Evolutionary conservation across 208 protist genomes (phyloP), one percentile per base, ranked within the genome.

Genomic region (Phytomonas francai): DNA sequence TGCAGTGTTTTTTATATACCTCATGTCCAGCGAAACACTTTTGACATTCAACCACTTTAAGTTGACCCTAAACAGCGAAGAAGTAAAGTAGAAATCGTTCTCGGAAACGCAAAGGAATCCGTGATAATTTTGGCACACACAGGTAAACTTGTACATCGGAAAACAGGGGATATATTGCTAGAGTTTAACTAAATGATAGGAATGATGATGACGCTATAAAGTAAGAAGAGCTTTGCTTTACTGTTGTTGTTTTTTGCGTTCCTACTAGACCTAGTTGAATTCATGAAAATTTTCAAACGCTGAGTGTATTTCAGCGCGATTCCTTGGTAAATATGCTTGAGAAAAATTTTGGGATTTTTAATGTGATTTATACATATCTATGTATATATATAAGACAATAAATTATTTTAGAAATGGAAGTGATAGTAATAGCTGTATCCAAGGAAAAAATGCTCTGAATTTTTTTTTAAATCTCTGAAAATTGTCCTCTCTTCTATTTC

Each of bases 21-120:
- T 87, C 33, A 85, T 92, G 42, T 82, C 86, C 5, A 91, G 67
- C 28, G 67, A 67, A 25, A 90, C 75, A 14, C 68, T 78, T 68
- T 87, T 93, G 45, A 95, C 76, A 67, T 79, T 80, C 51, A 56
- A 49, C 83, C 87, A 95, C 19, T 67, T 64, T 30, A 95, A 69
- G 6, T 91, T 79, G 5, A 83, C 69, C 12, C 77, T 73, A 36
- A 92, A 77, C 6, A 81, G 42, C 8, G 84, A 68, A 14, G 77
- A 85, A 12, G 77, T 80, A 71, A 95, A 95, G 59, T 72, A 73
- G 61, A 77, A 85, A 30, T 84, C 78, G 31, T 78, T 68, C 29
- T 72, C 63, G 19, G 75, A 74, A 30, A 85, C 79, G 14, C 68
- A 66, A 19, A 95, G 77, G 42, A 67, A 76, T 12, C 89, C 89